Percentiles rank a stretch among this genome's conserved stretches.
Evolutionary conservation across 2,329 filamentous ascomycete species (phyloP).

Genomic region (Fusarium dimerum): DNA sequence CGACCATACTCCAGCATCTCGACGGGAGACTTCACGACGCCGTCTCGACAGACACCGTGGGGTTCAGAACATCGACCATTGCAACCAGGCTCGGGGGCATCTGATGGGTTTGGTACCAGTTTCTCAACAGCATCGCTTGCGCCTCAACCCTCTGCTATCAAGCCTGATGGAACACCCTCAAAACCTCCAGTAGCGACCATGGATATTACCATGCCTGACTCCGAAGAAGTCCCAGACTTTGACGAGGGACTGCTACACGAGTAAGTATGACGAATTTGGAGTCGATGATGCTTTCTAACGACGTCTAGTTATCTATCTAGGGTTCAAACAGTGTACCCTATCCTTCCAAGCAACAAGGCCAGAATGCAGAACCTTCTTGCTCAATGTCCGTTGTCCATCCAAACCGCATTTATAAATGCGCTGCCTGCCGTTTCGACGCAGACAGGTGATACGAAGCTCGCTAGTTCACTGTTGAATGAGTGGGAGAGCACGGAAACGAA

Average conservation of each 20-base stretch:
- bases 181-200: slow-evolving; percentile 37
- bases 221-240: slow-evolving; percentile 37
- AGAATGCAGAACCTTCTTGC: slow-evolving; percentile 58
- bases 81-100: slow-evolving; percentile 41
- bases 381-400: slow-evolving; percentile 56
- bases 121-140: slow-evolving; percentile 47
- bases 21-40: slow-evolving; percentile 41
- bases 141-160: slow-evolving; percentile 45
- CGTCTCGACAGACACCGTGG: slow-evolving; percentile 48
- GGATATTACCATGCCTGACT: slow-evolving; percentile 38
- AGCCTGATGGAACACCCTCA: slow-evolving; percentile 38
- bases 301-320: slow-evolving; percentile 58
- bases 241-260: slow-evolving; percentile 49
- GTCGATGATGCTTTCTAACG: slow-evolving; percentile 9
- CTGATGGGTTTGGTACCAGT: slow-evolving; percentile 31
- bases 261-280: slow-evolving; percentile 34
- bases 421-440: slow-evolving; percentile 53
- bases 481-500: slow-evolving; percentile 49
- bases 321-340: slow-evolving; percentile 67
- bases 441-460: slow-evolving; percentile 44
- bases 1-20: slow-evolving; percentile 52
- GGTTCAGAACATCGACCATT: slow-evolving; percentile 48
- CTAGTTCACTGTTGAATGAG: slow-evolving; percentile 50
- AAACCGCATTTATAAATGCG: slow-evolving; percentile 65
- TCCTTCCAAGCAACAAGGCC: slow-evolving; percentile 60